Conservation (phyloP, 2,329 filamentous ascomycete genomes). For the Arthrobotrys pseudoclavata region DNA sequence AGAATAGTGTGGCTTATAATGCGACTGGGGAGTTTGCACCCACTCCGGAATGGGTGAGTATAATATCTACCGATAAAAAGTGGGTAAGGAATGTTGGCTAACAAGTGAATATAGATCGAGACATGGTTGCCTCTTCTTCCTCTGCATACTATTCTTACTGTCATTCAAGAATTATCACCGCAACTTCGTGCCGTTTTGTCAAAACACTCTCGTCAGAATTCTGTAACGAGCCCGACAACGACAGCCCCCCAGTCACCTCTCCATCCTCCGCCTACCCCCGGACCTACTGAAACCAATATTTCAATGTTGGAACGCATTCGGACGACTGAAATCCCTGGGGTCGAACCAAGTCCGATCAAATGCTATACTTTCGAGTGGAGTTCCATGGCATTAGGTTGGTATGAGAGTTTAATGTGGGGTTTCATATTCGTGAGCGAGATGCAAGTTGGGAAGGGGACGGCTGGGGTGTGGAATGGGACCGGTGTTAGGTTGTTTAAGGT, state of each 20-base stretch:
- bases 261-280: constrained; percentile 64
- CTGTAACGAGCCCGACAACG: constrained; percentile 59
- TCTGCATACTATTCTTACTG: constrained; percentile 84
- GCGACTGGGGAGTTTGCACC: constrained; percentile 79
- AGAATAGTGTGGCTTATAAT: constrained; percentile 70
- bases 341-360: constrained; percentile 80
- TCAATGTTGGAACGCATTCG: constrained; percentile 71
- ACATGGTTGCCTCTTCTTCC: constrained; percentile 93
- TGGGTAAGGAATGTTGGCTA: background rate
- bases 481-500: constrained; percentile 89
- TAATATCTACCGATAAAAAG: background rate
- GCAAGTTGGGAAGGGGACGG: constrained; percentile 85
- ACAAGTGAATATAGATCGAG: constrained; percentile 74
- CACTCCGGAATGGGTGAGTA: constrained; percentile 77
- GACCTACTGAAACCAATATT: constrained; percentile 65
- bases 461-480: constrained; percentile 95
- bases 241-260: constrained; percentile 68
- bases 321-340: constrained; percentile 75
- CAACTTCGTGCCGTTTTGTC: constrained; percentile 72
- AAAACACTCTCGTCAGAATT: constrained; percentile 66
- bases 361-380: constrained; percentile 97
- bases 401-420: constrained; percentile 93
- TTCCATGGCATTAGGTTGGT: constrained; percentile 90
- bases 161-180: constrained; percentile 77
- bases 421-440: constrained; percentile 93